Evolutionary conservation across 139 green algal species (phyloP).

Genomic region (Eudorina sp.): DNA sequence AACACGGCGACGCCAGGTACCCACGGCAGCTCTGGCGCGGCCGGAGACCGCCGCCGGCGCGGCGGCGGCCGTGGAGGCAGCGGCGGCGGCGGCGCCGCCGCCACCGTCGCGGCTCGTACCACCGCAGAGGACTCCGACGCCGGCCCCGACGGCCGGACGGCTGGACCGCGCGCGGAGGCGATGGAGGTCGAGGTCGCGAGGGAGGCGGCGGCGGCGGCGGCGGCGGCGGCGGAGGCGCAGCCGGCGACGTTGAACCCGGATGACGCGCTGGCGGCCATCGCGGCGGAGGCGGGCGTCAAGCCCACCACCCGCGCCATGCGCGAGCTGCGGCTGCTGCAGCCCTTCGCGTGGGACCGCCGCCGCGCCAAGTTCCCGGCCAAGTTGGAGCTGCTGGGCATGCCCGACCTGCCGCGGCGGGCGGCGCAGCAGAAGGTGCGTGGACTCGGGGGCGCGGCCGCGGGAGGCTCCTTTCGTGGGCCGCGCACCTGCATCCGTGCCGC

Average conservation of each 20-base stretch:
- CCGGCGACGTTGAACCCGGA: neutral
- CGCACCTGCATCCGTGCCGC: too few relatives aligned
- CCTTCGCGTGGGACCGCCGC: conserved; percentile 8
- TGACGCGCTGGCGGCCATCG: neutral
- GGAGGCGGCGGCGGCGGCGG: neutral
- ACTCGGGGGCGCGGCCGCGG: too few relatives aligned
- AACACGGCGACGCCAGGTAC: neutral
- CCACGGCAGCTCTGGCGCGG: neutral
- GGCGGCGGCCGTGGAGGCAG: neutral
- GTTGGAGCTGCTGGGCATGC: conserved; percentile 10
- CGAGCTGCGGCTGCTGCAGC: conserved; percentile 6
- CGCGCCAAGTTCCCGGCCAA: conserved; percentile 12
- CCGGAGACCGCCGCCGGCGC: neutral
- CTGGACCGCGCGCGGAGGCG: neutral
- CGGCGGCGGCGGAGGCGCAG: neutral
- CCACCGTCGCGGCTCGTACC: too few relatives aligned
- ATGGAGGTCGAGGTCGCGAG: neutral
- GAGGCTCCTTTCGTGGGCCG: too few relatives aligned
- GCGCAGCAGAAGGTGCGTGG: too few relatives aligned
- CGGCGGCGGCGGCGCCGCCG: too few relatives aligned
- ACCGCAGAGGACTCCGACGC: too few relatives aligned
- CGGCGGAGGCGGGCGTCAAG: neutral
- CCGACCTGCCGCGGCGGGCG: too few relatives aligned
- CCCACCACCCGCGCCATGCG: neutral
- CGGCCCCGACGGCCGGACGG: too few relatives aligned